Evolutionary conservation across 208 protist genomes (phyloP).

Genomic region (Trypanosomatidae sp.): DNA sequence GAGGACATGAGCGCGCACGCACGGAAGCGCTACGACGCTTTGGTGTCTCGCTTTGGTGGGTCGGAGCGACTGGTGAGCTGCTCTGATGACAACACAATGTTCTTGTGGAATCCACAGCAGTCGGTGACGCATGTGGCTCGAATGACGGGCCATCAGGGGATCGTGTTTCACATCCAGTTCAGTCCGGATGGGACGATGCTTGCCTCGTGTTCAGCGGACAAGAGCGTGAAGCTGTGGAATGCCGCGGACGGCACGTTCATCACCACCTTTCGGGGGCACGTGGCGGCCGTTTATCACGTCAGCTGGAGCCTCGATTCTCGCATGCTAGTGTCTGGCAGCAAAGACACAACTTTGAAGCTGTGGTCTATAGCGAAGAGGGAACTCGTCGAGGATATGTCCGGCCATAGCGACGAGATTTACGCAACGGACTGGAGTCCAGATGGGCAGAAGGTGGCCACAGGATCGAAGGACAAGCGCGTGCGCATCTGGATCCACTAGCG

Average conservation of each 20-base stretch:
- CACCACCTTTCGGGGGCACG: slow-evolving; percentile 95
- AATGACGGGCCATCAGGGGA: slow-evolving; percentile 94
- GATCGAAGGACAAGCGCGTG: slow-evolving; percentile 96
- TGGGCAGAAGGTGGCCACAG: slow-evolving; percentile 95
- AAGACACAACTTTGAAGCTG: slow-evolving; percentile 98
- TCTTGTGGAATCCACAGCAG: slow-evolving; percentile 94
- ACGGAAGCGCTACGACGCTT: slow-evolving; percentile 77
- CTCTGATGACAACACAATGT: slow-evolving; percentile 98
- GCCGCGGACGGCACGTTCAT: slow-evolving; percentile 91
- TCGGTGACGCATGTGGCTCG: slow-evolving; percentile 85
- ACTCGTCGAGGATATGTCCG: slow-evolving; percentile 96
- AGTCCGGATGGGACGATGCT: slow-evolving; percentile 97
- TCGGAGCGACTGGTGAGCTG: slow-evolving; percentile 94
- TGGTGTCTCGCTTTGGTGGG: slow-evolving; percentile 62
- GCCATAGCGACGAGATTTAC: slow-evolving; percentile 98
- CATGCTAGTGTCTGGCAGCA: slow-evolving; percentile 94
- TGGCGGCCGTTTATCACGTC: slow-evolving; percentile 97
- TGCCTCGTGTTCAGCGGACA: slow-evolving; percentile 98
- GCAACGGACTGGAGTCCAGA: slow-evolving; percentile 98
- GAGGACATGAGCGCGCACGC: slow-evolving; percentile 68
- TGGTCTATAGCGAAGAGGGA: slow-evolving; percentile 94
- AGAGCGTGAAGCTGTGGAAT: slow-evolving; percentile 98
- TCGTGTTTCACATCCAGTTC: slow-evolving; percentile 96
- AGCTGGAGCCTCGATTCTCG: slow-evolving; percentile 96
- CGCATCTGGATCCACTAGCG: slow-evolving; percentile 87